Conservation (phyloP, 345 rosid genomes). For the Eucalyptus caleyi region DNA sequence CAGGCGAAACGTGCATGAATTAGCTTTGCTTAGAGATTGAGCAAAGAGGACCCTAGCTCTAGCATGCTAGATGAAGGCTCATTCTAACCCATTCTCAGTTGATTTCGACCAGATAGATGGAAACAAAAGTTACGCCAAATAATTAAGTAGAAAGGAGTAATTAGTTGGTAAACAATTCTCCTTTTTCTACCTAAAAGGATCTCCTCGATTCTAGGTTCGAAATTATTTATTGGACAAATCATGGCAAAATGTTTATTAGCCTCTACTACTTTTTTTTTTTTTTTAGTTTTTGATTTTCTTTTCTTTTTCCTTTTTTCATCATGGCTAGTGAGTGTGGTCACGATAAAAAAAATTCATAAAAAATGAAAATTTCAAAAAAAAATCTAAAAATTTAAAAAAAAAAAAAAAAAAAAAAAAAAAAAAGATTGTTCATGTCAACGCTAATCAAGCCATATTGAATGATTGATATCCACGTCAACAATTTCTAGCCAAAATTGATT, state of each 20-base stretch:
- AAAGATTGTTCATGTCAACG: rapidly evolving
- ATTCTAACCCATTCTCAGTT: neutral
- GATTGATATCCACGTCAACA: rapidly evolving
- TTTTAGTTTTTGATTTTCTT: neutral
- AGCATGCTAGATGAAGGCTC: neutral
- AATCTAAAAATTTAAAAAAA: neutral
- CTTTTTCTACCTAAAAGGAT: neutral
- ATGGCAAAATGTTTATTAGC: neutral
- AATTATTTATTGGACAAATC: neutral
- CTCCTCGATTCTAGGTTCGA: neutral
- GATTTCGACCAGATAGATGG: neutral
- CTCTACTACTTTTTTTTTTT: neutral
- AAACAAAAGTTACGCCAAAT: neutral
- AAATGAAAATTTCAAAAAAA: neutral
- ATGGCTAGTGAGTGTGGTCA: neutral
- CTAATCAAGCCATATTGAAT: rapidly evolving
- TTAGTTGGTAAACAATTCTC: neutral
- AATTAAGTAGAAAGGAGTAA: neutral
- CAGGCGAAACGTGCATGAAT: neutral
- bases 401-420: neutral
- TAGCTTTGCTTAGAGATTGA: neutral
- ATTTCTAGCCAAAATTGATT: neutral
- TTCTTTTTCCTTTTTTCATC: neutral
- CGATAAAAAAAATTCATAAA: neutral
- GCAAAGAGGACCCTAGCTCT: neutral